Evolutionary conservation across 75 land plant species (phyloP).

Genomic region (Pinus taeda): DNA sequence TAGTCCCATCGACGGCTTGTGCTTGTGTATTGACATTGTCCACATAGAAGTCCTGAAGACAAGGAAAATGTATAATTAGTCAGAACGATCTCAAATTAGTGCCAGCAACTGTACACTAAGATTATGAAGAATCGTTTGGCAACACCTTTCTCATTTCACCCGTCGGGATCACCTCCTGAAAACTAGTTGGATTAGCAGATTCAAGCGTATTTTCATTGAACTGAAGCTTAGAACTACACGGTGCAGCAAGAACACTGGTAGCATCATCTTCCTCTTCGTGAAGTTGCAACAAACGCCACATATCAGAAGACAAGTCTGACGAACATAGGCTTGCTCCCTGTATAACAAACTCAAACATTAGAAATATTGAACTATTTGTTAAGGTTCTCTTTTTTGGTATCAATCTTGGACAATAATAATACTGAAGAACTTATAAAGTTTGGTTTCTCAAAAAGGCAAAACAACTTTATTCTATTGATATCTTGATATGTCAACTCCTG

Average conservation of each 20-base stretch:
- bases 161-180: constrained; percentile 15
- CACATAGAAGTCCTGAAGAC: constrained; percentile 29
- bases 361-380: no score
- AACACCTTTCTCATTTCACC: background rate
- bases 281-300: constrained; percentile 70
- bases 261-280: constrained; percentile 96
- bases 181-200: constrained; percentile 5
- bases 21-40: constrained; percentile 18
- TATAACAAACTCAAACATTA: background rate
- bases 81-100: background rate
- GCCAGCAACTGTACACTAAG: background rate
- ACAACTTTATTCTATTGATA: no score
- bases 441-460: no score
- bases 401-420: no score
- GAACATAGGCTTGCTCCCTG: constrained; percentile 39
- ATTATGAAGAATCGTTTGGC: background rate
- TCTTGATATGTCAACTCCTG: no score
- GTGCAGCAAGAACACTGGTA: constrained; percentile 38
- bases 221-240: constrained; percentile 34
- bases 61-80: background rate
- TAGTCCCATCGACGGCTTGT: constrained; percentile 15
- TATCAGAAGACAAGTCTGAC: constrained; percentile 67
- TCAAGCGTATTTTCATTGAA: constrained; percentile 15
- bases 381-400: no score
- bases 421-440: no score